phyloP scores from a whole-genome alignment of 2,329 filamentous ascomycete species.

The Emericellopsis atlantica region DNA sequence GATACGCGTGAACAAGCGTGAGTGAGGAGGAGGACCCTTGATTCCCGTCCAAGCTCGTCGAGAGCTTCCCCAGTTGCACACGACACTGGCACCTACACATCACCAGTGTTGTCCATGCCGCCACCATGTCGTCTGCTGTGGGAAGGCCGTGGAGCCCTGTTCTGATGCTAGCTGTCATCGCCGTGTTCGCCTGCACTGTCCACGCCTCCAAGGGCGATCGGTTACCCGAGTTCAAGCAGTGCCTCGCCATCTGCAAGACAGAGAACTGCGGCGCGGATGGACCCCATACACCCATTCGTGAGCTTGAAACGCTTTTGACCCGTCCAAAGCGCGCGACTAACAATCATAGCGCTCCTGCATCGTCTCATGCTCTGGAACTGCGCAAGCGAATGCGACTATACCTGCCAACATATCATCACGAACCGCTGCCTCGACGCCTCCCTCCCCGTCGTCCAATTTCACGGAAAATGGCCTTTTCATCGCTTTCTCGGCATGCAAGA shows the following conservation, averaged over 20 bases:
- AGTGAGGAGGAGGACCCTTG: no score
- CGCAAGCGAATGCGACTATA: constrained; percentile 90
- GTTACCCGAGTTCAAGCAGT: constrained; percentile 77
- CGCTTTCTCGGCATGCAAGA: constrained; percentile 90
- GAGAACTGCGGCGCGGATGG: constrained; percentile 66
- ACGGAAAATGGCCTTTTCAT: constrained; percentile 97
- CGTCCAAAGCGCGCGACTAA: constrained; percentile 1
- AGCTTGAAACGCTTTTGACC: constrained; percentile 16
- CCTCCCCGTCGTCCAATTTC: constrained; percentile 73
- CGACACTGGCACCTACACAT: neutral
- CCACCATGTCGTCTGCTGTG: constrained; percentile 16
- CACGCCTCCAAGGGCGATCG: constrained; percentile 72
- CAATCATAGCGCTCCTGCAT: constrained; percentile 58
- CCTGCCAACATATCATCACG: constrained; percentile 90
- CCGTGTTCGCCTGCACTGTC: constrained; percentile 29
- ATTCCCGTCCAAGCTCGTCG: no score
- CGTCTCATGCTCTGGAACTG: constrained; percentile 88
- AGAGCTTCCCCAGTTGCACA: no score
- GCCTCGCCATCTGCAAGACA: constrained; percentile 65
- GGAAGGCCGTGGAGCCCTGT: constrained; percentile 18
- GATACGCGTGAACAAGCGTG: no score
- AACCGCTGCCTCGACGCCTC: constrained; percentile 51
- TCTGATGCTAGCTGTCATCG: constrained; percentile 17
- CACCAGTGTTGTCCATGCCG: constrained; percentile 13
- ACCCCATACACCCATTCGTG: constrained; percentile 55